phyloP scores from a whole-genome alignment of 2,329 filamentous ascomycete species.

The Tolypocladium tundrense region DNA sequence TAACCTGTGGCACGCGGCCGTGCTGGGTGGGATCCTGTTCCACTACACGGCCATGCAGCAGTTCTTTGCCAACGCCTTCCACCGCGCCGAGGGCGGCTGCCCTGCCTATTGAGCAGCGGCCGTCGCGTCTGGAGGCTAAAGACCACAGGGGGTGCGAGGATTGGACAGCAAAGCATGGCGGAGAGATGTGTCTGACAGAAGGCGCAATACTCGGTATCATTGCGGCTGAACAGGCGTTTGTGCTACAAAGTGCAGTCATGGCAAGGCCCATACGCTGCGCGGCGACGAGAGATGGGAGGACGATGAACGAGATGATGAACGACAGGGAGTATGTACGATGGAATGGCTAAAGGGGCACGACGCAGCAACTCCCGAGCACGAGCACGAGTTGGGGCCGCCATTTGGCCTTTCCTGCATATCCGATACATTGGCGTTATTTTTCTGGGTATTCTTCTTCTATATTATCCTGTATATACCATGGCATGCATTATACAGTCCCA shows the following conservation, averaged over 20 bases:
- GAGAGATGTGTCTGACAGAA: background rate
- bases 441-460: background rate
- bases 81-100: slow-evolving; percentile 52
- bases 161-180: background rate
- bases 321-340: background rate
- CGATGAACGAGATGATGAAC: background rate
- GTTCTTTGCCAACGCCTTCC: slow-evolving; percentile 75
- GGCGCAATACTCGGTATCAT: background rate
- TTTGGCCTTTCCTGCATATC: background rate
- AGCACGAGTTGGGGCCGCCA: background rate
- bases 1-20: slow-evolving; percentile 95
- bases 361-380: background rate
- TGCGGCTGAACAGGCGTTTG: background rate
- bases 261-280: background rate
- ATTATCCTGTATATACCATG: background rate
- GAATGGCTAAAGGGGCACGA: background rate
- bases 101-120: slow-evolving; percentile 32
- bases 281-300: background rate
- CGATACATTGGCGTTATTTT: background rate
- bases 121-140: background rate
- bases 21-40: slow-evolving; percentile 91
- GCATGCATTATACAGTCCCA: background rate
- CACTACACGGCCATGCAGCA: slow-evolving; percentile 95
- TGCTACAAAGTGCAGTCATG: background rate
- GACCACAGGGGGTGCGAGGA: too few relatives aligned